Evolutionary conservation across 768 basidiomycete genomes (phyloP).

Genomic region (Strobilomyces confusus): DNA sequence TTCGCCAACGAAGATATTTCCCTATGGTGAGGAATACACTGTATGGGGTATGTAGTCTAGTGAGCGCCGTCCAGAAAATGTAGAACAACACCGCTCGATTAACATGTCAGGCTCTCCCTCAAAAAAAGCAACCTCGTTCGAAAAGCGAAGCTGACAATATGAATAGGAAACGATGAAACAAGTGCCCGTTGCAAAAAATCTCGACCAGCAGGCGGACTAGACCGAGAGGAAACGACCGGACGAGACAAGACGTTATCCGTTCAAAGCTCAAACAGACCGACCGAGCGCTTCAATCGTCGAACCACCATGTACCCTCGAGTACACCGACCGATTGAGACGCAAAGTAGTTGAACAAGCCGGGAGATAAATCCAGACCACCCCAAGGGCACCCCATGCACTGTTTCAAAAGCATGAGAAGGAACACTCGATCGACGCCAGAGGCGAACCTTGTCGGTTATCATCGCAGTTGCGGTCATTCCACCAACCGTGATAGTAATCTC

Average conservation of each 20-base stretch:
- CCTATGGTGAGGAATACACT: neutral
- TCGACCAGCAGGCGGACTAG: neutral
- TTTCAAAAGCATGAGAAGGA: neutral
- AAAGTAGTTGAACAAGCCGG: constrained; percentile 62
- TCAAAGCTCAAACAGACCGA: neutral
- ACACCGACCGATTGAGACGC: constrained; percentile 46
- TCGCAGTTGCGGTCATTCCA: constrained; percentile 52
- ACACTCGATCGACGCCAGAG: neutral
- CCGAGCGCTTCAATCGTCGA: constrained; percentile 28
- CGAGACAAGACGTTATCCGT: neutral
- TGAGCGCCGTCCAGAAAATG: neutral
- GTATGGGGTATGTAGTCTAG: neutral
- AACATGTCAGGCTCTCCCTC: neutral
- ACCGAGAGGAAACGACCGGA: neutral
- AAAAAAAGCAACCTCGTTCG: neutral
- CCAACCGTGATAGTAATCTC: constrained; percentile 54
- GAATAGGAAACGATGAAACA: constrained; percentile 6
- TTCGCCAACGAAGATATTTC: neutral
- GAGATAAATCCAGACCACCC: constrained; percentile 64
- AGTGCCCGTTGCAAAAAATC: neutral
- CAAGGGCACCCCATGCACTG: constrained; percentile 66
- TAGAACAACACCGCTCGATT: neutral
- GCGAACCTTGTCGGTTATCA: constrained; percentile 57
- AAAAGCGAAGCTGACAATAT: neutral
- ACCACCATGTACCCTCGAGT: constrained; percentile 58